phyloP scores from a whole-genome alignment of 306 rosid species.

The Sindora glabra region DNA sequence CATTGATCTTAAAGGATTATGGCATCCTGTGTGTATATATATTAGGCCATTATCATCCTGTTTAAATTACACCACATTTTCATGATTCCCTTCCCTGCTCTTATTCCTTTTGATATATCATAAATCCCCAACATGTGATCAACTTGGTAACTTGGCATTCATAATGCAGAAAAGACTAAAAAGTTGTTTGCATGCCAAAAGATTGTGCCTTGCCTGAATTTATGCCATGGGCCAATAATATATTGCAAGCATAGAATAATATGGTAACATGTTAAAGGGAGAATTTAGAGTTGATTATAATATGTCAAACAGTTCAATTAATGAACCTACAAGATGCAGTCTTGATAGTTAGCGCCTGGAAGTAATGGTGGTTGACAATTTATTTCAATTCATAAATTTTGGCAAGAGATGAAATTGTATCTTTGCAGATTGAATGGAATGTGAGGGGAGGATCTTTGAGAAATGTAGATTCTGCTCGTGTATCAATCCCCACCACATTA shows the following conservation, averaged over 20 bases:
- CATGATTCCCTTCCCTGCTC: too few relatives aligned
- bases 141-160: background rate
- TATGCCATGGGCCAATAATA: background rate
- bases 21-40: too few relatives aligned
- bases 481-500: constrained; percentile 76
- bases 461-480: constrained; percentile 84
- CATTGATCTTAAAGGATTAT: background rate
- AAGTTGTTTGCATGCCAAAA: background rate
- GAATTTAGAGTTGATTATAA: background rate
- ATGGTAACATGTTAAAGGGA: background rate
- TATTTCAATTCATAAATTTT: constrained; percentile 12
- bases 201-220: background rate
- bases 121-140: background rate
- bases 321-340: background rate
- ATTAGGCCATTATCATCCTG: too few relatives aligned
- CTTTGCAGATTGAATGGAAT: constrained; percentile 81
- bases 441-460: constrained; percentile 74
- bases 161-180: background rate
- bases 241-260: background rate
- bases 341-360: background rate
- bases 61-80: too few relatives aligned
- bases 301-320: background rate
- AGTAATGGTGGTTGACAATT: constrained; percentile 14
- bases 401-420: constrained; percentile 9
- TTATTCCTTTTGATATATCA: background rate